These are phyloP conservation scores for Metschnikowia rubicola DNA, from an alignment of 805 yeast species.

Conservation along the genomic window DNA sequence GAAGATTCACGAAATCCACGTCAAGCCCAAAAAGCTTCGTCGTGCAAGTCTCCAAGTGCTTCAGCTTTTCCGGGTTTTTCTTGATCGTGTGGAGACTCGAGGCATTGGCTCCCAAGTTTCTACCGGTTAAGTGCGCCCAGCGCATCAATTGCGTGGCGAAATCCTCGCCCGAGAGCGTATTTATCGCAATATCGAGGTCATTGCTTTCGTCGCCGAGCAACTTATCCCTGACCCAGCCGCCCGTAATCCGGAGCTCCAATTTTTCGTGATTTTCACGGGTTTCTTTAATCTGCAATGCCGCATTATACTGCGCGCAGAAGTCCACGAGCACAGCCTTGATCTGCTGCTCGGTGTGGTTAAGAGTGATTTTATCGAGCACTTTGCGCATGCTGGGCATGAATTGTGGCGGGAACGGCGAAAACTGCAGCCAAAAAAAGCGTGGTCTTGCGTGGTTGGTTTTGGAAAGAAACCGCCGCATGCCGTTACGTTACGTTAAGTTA, in stretches of 20 bases:
- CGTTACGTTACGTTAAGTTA: background rate
- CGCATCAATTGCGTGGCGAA: constrained; percentile 68
- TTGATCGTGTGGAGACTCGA: constrained; percentile 73
- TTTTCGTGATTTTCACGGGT: constrained; percentile 4
- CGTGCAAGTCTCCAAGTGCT: constrained; percentile 95
- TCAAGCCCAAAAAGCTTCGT: constrained; percentile 81
- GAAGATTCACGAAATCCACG: constrained; percentile 87
- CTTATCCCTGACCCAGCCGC: constrained; percentile 99
- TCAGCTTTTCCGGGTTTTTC: constrained; percentile 91
- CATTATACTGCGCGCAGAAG: constrained; percentile 39
- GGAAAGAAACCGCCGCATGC: background rate
- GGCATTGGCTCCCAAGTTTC: constrained; percentile 21
- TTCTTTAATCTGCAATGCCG: constrained; percentile 1
- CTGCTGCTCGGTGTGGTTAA: constrained; percentile 41
- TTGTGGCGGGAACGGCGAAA: background rate
- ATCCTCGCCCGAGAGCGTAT: constrained; percentile 77
- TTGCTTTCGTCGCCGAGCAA: constrained; percentile 73
- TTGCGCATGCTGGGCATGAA: background rate
- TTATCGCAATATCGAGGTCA: constrained; percentile 91
- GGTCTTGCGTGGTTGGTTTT: too few relatives aligned
- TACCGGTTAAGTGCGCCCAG: constrained; percentile 35
- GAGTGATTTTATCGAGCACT: constrained; percentile 18
- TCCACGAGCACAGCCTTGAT: constrained; percentile 40
- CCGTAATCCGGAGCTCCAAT: constrained; percentile 77
- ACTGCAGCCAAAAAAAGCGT: background rate